A percentile compares a stretch with the other conserved stretches of the same genome.
These are phyloP conservation scores for Aotearoamyces nothofagi DNA, from an alignment of 2,329 filamentous ascomycete species.

Conservation along the genomic window DNA sequence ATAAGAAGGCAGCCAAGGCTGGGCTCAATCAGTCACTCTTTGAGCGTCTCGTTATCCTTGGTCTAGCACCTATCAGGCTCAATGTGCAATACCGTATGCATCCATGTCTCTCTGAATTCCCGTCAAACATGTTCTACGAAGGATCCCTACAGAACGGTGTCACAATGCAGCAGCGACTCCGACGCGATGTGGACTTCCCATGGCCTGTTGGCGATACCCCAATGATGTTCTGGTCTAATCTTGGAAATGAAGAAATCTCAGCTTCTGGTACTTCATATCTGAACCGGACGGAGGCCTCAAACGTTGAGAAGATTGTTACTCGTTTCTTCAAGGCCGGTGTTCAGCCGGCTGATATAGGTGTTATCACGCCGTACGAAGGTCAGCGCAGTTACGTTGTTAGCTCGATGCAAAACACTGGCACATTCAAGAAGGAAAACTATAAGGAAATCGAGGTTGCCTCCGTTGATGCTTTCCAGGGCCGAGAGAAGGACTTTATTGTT, in stretches of 20 bases:
- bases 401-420: constrained; percentile 97
- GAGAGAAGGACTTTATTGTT: constrained; percentile 98
- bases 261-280: constrained; percentile 96
- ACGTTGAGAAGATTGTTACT: constrained; percentile 96
- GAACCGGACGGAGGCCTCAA: constrained; percentile 91
- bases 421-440: constrained; percentile 96
- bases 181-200: constrained; percentile 91
- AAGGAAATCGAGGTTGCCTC: constrained; percentile 98
- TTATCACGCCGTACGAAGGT: constrained; percentile 97
- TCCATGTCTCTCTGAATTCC: constrained; percentile 90
- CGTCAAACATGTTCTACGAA: constrained; percentile 99
- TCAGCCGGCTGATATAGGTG: constrained; percentile 84
- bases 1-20: constrained; percentile 98
- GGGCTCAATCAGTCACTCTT: constrained; percentile 97
- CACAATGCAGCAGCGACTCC: constrained; percentile 73
- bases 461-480: constrained; percentile 95
- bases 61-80: constrained; percentile 76
- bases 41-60: constrained; percentile 87
- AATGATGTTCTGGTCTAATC: constrained; percentile 99
- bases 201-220: constrained; percentile 90
- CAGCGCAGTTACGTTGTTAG: constrained; percentile 97
- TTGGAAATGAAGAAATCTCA: constrained; percentile 95
- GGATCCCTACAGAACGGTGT: constrained; percentile 94
- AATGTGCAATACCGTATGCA: constrained; percentile 99
- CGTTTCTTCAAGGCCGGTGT: constrained; percentile 98